A percentile compares a stretch with the other conserved stretches of the same genome.
These are phyloP conservation scores for Tephrocybe rancida DNA, from an alignment of 768 basidiomycete species.

Conservation along the genomic window DNA sequence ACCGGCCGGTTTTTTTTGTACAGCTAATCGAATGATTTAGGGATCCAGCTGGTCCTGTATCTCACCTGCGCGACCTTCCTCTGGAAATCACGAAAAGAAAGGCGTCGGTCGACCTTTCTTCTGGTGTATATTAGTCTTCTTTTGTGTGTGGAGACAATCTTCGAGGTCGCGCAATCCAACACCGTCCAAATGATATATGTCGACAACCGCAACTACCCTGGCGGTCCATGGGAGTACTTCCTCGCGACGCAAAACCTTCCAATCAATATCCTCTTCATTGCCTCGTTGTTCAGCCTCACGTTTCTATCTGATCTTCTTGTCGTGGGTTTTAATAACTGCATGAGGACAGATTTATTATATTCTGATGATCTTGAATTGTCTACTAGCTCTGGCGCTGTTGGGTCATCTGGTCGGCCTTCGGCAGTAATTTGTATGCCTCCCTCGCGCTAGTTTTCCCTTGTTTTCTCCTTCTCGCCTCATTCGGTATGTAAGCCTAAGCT, in stretches of 20 bases:
- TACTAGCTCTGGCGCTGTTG: slow-evolving; percentile 46
- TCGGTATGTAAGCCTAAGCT: slow-evolving; percentile 31
- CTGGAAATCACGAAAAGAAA: too few species aligned
- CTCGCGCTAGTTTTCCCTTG: slow-evolving; percentile 34
- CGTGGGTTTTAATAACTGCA: slow-evolving; percentile 23
- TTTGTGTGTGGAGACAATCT: too few species aligned
- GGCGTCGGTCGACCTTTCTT: too few species aligned
- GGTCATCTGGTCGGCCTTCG: slow-evolving; percentile 43
- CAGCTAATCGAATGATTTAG: too few species aligned
- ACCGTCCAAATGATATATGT: slow-evolving; percentile 31
- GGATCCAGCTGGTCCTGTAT: too few species aligned
- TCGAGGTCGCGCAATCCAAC: slow-evolving; percentile 34
- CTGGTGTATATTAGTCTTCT: too few species aligned
- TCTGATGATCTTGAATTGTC: not conserved
- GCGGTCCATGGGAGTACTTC: slow-evolving; percentile 37
- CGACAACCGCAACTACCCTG: slow-evolving; percentile 30
- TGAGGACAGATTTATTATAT: not conserved
- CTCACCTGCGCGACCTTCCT: too few species aligned
- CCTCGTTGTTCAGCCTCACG: slow-evolving; percentile 32
- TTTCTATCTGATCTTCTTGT: slow-evolving; percentile 42
- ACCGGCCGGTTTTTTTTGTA: too few species aligned
- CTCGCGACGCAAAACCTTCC: slow-evolving; percentile 32
- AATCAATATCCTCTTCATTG: slow-evolving; percentile 35
- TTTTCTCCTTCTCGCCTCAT: slow-evolving; percentile 36
- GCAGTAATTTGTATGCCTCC: slow-evolving; percentile 27